phyloP scores from a whole-genome alignment of 495 filamentous ascomycete species.

The Acidiella bohemica region DNA sequence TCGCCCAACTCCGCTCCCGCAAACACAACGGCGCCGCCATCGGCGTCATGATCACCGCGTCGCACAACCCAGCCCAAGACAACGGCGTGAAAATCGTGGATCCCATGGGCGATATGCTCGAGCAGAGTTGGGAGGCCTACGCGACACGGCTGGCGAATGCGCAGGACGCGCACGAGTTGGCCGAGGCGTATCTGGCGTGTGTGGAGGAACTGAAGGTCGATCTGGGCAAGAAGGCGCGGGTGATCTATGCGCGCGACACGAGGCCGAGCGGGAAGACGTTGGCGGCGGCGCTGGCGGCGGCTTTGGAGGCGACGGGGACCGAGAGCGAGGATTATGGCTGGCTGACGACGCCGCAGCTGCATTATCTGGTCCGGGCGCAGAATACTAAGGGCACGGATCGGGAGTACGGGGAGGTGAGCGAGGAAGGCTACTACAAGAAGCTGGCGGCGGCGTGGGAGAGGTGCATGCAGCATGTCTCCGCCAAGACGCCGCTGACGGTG shows the following conservation, averaged over 20 bases:
- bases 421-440: conserved; percentile 91
- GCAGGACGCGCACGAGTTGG: conserved; percentile 54
- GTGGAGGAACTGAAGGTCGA: conserved; percentile 56
- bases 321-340: conserved; percentile 69
- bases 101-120: conserved; percentile 47
- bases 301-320: conserved; percentile 58
- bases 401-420: conserved; percentile 75
- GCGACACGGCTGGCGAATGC: conserved; percentile 82
- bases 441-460: conserved; percentile 61
- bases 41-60: conserved; percentile 97
- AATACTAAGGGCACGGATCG: conserved; percentile 75
- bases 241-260: conserved; percentile 86
- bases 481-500: conserved; percentile 61
- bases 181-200: conserved; percentile 40
- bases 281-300: conserved; percentile 59
- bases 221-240: conserved; percentile 64
- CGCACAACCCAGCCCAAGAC: conserved; percentile 91
- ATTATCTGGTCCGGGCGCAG: conserved; percentile 87
- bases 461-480: conserved; percentile 59
- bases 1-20: conserved; percentile 80
- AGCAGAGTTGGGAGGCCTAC: conserved; percentile 65
- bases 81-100: conserved; percentile 98
- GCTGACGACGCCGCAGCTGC: conserved; percentile 88
- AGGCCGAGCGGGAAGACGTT: conserved; percentile 79
- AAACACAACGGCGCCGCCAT: conserved; percentile 80